Base-by-base conservation (phyloP, 805 yeast species). In the Starmerella powellii region DNA sequence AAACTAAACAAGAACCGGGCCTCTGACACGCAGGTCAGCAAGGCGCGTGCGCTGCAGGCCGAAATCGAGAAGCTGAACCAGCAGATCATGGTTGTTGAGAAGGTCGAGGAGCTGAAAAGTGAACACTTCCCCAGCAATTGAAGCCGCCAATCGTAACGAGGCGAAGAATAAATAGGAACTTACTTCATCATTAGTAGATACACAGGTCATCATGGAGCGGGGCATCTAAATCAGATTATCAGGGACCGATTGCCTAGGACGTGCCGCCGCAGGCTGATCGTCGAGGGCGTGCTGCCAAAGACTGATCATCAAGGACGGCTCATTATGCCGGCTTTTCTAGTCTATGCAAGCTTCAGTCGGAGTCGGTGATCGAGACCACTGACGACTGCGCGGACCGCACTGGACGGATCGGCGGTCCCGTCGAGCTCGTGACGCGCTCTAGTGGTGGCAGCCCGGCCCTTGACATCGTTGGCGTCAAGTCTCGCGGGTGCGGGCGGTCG, bases 41-140 rank as follows among this genome's bases (percentile, higher is more conserved):
- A 26, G 15, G 41, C 42, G 13, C 18, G 32, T 4, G 40, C n/a
- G 11, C 19, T 47, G 21, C 54, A 51, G 30, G 27, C 31, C 29
- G 16, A 74, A 50, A 76, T 84, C 0, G 95, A 85, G 56, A 47
- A 70, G 13, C 54, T 82, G 2, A 94, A 85, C 58, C 80, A 79
- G 49, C 76, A 78, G 38, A 60, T 86, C 16, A 61, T 94, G 36
- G 74, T 82, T 1, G 58, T 85, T 34, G 95, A 47, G 34, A 35
- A 38, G 12, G 37, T 43, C 15, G 30, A 38, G 24, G n/a, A 31
- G 33, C 40, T 38, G 23, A 5, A 29, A 6, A 35, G 23, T 8
- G 23, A 6, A 15, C 34, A 31, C 23, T 18, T 19, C 12, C 12
- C 18, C 26, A 23, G 26, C n/a, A n/a, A n/a, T n/a, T n/a, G n/a